Evolutionary conservation across 345 rosid genomes (phyloP), one percentile per base, ranked within the genome.

Genomic region (Dovyalis caffra): DNA sequence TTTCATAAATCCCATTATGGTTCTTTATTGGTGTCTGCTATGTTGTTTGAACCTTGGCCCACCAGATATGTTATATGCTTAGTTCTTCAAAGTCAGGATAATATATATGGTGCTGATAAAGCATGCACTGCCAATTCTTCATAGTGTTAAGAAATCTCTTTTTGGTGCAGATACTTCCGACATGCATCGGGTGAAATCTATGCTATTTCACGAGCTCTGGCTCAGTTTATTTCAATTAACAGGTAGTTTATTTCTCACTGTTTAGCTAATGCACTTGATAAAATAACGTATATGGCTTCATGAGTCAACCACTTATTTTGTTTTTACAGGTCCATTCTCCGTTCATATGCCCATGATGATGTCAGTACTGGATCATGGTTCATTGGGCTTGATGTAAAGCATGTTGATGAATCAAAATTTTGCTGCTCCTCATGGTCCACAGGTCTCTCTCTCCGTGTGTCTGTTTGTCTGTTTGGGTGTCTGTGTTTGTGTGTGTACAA

Each of bases 181-280:
- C 89, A 92, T 84, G 94, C 94, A 32, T 92, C 91, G 28, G 91
- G 93, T 68, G 95, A 92, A 87, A 87, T 92, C 85, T 85, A 85
- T 64, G 90, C 89, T 69, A 86, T 90, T 71, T 88, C 95, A 2
- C 78, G 76, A 32, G 89, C 91, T 31, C 77, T 90, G 85, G 97
- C 91, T 68, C 83, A 90, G 82, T 92, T 87, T 70, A 77, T 92
- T 56, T 87, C 90, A 11, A 89, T 89, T 83, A 90, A 88, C 62
- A 89, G 88, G 95, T 90, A 70, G 37, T 61, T 28, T 57, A 77
- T 86, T 65, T 58, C 33, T 53, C 14, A 53, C 64, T n/a, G 15
- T 18, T 66, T 21, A 26, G 62, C 43, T 37, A 40, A 16, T 20
- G 29, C 10, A 31, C 62, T 12, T n/a, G 6, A 37, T 45, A 37